Evolutionary conservation across 352 stramenopile species (phyloP), one percentile per base, ranked within the genome.

Genomic region (Pythium coloratum): DNA sequence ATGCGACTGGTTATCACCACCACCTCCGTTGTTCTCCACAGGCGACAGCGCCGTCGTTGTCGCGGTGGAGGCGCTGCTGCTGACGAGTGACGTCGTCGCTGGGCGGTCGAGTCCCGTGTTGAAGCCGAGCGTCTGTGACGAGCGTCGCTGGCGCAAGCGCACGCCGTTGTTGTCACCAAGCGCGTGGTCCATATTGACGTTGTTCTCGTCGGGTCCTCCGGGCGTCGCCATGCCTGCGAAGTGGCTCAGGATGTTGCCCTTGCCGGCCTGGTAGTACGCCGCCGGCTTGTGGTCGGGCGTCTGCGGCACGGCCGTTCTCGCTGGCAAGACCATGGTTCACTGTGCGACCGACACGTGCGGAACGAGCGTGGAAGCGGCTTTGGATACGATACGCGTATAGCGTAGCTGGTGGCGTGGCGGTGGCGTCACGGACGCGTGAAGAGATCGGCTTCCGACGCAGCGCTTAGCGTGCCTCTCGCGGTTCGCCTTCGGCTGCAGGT

Each of bases 241-340:
- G 69, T 91, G 81, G 69, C 67, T 75, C n/a, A 91, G 63, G 38
- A 91, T 72, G 61, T 76, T 66, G 59, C 82, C 82, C 30, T 80
- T 88, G 60, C 77, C 81, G 12, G 78, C 74, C 66, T 88, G 64
- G 55, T 89, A 91, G 42, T 64, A 76, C 26, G 33, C 62, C 49
- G 46, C 46, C n/a, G 46, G 46, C 46, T 57, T 50, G 32, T 64
- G 62, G 44, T 69, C 57, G 56, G 68, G 68, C 42, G 68, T 74
- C 49, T 67, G 42, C 34, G 68, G 47, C 26, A 59, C 62, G 6
- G 26, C 56, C 33, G 66, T 49, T 40, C 49, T 54, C 55, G 68
- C 53, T 30, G 68, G 68, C 16, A 75, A 26, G 38, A 75, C 68
- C 68, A 75, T 75, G 16, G 44, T 42, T 65, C 2, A 20, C 14